phyloP scores from a whole-genome alignment of 2,329 filamentous ascomycete species.

The Westerdykella sp. region DNA sequence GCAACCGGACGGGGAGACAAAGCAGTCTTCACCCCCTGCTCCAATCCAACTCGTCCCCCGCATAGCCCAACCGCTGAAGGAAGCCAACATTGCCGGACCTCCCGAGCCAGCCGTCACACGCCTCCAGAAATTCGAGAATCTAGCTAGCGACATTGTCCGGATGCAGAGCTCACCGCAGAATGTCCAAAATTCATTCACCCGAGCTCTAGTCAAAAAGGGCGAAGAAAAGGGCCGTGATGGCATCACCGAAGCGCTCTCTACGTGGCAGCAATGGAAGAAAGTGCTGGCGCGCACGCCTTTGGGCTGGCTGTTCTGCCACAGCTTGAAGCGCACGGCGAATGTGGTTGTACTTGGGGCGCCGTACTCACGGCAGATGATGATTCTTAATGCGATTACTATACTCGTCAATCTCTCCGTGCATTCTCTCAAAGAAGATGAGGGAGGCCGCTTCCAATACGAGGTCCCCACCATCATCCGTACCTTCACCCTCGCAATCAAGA shows the following conservation, averaged over 20 bases:
- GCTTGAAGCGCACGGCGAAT: constrained; percentile 59
- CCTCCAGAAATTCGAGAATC: constrained; percentile 21
- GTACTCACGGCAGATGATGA: constrained; percentile 51
- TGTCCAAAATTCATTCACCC: constrained; percentile 32
- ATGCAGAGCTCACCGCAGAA: constrained; percentile 25
- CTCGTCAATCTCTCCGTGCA: constrained; percentile 63
- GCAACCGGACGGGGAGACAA: constrained; percentile 9
- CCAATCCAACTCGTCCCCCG: constrained; percentile 45
- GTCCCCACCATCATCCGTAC: constrained; percentile 68
- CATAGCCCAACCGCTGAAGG: constrained; percentile 44
- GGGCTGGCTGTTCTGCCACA: constrained; percentile 64
- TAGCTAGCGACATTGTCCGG: constrained; percentile 43
- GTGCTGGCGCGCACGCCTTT: constrained; percentile 42
- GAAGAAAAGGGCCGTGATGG: constrained; percentile 16
- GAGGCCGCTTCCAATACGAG: constrained; percentile 78
- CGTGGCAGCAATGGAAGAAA: constrained; percentile 20
- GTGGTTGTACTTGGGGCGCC: constrained; percentile 68
- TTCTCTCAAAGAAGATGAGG: constrained; percentile 73
- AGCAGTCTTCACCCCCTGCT: constrained; percentile 15
- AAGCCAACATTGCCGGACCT: constrained; percentile 44
- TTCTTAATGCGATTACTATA: constrained; percentile 55
- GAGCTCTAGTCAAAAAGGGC: constrained; percentile 29
- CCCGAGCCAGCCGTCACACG: constrained; percentile 34
- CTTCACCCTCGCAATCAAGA: constrained; percentile 62
- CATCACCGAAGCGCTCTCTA: constrained; percentile 20